A percentile compares a stretch with the other conserved stretches of the same genome.
phyloP scores from a whole-genome alignment of 2,329 filamentous ascomycete species.

The Aureobasidium sp. region DNA sequence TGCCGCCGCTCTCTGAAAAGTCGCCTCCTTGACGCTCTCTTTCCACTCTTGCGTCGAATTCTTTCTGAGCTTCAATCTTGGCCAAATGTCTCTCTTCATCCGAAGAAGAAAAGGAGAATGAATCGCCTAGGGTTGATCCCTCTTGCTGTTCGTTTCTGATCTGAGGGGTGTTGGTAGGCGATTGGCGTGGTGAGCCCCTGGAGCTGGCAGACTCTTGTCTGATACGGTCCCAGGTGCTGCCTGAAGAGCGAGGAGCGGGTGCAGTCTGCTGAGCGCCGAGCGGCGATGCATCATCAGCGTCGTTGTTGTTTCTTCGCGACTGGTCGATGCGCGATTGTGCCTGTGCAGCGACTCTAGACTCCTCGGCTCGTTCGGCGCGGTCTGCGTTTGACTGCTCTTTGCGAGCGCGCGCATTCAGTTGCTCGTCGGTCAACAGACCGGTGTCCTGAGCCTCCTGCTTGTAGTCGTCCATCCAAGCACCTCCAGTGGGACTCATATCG shows the following conservation, averaged over 20 bases:
- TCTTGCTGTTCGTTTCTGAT: constrained; percentile 24
- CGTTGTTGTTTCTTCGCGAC: constrained; percentile 18
- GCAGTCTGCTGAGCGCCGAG: not conserved
- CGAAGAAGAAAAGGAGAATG: constrained; percentile 38
- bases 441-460: constrained; percentile 23
- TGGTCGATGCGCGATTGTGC: not conserved
- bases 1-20: constrained; percentile 27
- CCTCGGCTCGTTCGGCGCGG: not conserved
- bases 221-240: constrained; percentile 41
- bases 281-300: not conserved
- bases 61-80: constrained; percentile 41
- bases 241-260: constrained; percentile 14
- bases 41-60: constrained; percentile 45
- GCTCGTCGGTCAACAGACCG: constrained; percentile 27
- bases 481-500: constrained; percentile 36
- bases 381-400: constrained; percentile 16
- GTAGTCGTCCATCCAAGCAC: constrained; percentile 28
- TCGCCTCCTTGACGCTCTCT: constrained; percentile 42
- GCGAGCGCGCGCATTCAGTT: constrained; percentile 21
- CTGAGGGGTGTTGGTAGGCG: not conserved
- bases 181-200: not conserved
- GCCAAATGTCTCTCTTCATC: constrained; percentile 39
- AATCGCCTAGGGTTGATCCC: constrained; percentile 34
- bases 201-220: constrained; percentile 23
- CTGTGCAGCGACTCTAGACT: not conserved